Conservation (phyloP, 306 rosid species). For the Hylodesmum podocarpum region DNA sequence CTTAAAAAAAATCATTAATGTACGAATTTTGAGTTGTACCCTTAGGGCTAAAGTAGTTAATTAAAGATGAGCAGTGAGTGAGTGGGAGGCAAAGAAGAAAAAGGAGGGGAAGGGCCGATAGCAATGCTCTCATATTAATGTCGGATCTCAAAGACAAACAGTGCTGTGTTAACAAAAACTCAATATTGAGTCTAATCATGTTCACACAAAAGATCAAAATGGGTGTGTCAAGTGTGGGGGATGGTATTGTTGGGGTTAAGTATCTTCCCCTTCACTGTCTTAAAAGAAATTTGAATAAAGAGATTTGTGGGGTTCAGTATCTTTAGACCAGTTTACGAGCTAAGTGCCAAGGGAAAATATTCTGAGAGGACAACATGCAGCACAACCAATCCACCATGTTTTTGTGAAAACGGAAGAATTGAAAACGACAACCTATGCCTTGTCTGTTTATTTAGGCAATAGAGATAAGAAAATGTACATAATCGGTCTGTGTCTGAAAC, state of each 20-base stretch:
- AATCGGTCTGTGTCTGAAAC: not conserved
- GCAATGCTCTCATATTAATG: constrained; percentile 6
- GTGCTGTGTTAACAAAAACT: not conserved
- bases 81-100: constrained; percentile 24
- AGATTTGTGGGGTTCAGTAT: constrained; percentile 59
- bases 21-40: not conserved
- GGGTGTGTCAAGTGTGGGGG: constrained; percentile 30
- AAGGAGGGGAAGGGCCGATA: constrained; percentile 25
- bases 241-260: constrained; percentile 13
- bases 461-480: not conserved
- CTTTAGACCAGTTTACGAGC: constrained; percentile 32
- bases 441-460: constrained; percentile 23
- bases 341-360: constrained; percentile 31
- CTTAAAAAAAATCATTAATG: not conserved
- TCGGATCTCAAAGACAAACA: constrained; percentile 10
- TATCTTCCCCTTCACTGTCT: constrained; percentile 37
- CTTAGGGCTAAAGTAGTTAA: constrained; percentile 12
- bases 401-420: constrained; percentile 33
- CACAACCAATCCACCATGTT: constrained; percentile 8
- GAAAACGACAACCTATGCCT: constrained; percentile 32
- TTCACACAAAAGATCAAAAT: constrained; percentile 15
- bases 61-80: not conserved
- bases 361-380: constrained; percentile 34
- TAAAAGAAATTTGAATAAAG: constrained; percentile 32
- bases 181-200: constrained; percentile 41